Base-by-base conservation (phyloP, 371 early-diverging fungal species). In the Mortierella sp. region DNA sequence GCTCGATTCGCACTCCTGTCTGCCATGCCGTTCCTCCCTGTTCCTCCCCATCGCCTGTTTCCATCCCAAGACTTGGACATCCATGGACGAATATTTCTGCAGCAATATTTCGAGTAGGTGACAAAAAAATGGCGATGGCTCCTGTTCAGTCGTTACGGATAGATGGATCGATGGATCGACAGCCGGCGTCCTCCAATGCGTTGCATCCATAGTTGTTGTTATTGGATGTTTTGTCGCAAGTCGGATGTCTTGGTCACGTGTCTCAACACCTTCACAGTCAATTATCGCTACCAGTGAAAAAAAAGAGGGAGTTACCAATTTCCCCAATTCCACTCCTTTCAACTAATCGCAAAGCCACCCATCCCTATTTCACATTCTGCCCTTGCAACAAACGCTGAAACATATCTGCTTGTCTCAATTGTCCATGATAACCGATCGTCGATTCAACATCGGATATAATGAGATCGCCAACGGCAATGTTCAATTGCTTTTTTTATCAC, bases 111-210 rank as follows among this genome's bases (percentile, higher is more conserved):
- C n/a, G n/a, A n/a, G n/a, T n/a, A 40, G 26, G 1, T n/a, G 47
- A 1, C n/a, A 2, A 39, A 34, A 34, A 50, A 68, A 39, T 13
- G 68, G 19, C 58, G 34, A 52, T 58, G 26, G 55, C 11, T 55
- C 48, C 40, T 40, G 29, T 24, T 48, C 31, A 2, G 14, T 37
- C 3, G 40, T 13, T 29, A 43, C 65, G 45, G 76, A 73, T 63
- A 29, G 79, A 79, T 79, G 70, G 70, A 52, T 74, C 37, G 75
- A 58, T 74, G 75, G 69, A 64, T 68, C 50, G 76, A 58, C 58
- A 29, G 70, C 48, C 24, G 65, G 68, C 1, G n/a, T 41, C 65
- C 7, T 31, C 65, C 52, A 14, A 37, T 40, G 48, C 14, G 19
- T 39, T 26, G 19, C 10, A 26, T 64, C 37, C 45, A 63, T 64